A percentile compares a stretch with the other conserved stretches of the same genome.
phyloP scores from a whole-genome alignment of 2,329 filamentous ascomycete species.

The Zasmidium angulare region DNA sequence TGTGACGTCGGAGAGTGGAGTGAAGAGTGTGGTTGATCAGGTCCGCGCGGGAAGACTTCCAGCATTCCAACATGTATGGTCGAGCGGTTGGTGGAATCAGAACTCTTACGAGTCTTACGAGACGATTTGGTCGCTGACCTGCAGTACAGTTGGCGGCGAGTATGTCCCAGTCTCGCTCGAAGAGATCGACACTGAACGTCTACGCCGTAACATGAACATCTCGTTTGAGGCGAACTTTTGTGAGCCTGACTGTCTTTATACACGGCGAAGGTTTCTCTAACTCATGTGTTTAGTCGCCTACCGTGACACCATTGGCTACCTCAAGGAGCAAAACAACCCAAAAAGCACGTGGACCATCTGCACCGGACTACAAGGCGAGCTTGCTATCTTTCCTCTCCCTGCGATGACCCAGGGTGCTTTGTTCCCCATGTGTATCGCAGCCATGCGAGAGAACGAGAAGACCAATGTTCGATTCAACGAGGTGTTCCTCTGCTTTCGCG shows the following conservation, averaged over 20 bases:
- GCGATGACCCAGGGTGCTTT: slow-evolving; percentile 39
- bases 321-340: slow-evolving; percentile 31
- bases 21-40: slow-evolving; percentile 38
- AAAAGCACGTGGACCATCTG: slow-evolving; percentile 37
- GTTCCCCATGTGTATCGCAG: slow-evolving; percentile 36
- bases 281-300: too few species aligned
- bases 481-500: slow-evolving; percentile 34
- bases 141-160: slow-evolving; percentile 28
- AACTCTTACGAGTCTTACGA: neutral
- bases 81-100: slow-evolving; percentile 34
- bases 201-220: slow-evolving; percentile 26
- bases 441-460: slow-evolving; percentile 29
- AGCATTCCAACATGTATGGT: slow-evolving; percentile 42
- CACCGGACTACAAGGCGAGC: slow-evolving; percentile 35
- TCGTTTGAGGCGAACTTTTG: slow-evolving; percentile 36
- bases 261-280: neutral
- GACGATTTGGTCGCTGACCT: neutral
- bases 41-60: slow-evolving; percentile 38
- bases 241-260: slow-evolving; percentile 16
- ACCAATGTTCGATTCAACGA: slow-evolving; percentile 44
- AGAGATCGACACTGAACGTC: slow-evolving; percentile 22
- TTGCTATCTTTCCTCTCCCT: slow-evolving; percentile 23
- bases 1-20: slow-evolving; percentile 32
- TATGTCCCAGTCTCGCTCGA: slow-evolving; percentile 26
- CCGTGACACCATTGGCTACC: slow-evolving; percentile 33